Conservation (phyloP, 1,139 yeast genomes). For the Saccharomycopsis crataegensis region DNA sequence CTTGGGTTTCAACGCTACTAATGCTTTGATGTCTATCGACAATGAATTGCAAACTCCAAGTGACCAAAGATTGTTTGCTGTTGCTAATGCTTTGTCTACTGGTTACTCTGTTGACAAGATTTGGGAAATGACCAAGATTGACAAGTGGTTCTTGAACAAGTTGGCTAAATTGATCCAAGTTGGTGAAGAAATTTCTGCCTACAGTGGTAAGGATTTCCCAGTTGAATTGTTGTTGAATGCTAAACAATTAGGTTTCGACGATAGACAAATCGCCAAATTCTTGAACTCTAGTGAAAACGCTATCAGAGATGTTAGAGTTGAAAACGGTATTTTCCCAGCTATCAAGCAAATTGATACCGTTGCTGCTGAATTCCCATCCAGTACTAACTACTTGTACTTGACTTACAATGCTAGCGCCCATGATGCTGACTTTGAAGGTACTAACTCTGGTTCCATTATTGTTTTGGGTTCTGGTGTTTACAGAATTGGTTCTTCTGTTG, state of each 20-base stretch:
- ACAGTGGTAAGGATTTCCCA: slow-evolving; percentile 42
- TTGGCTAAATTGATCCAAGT: slow-evolving; percentile 64
- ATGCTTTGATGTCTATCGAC: slow-evolving; percentile 79
- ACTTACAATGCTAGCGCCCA: slow-evolving; percentile 92
- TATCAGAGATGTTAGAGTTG: slow-evolving; percentile 83
- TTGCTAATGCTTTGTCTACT: slow-evolving; percentile 83
- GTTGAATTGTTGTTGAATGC: slow-evolving; percentile 65
- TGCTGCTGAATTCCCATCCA: slow-evolving; percentile 98
- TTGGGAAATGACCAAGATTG: slow-evolving; percentile 88
- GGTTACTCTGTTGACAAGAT: slow-evolving; percentile 91
- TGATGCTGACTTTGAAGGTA: slow-evolving; percentile 63
- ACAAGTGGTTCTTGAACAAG: slow-evolving; percentile 94
- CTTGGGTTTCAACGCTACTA: slow-evolving; percentile 82
- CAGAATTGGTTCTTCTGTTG: slow-evolving; percentile 92
- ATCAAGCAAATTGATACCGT: slow-evolving; percentile 98
- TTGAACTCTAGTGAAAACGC: slow-evolving; percentile 89
- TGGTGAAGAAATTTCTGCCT: slow-evolving; percentile 55
- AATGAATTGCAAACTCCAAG: slow-evolving; percentile 90
- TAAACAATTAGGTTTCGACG: slow-evolving; percentile 95
- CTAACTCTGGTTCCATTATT: slow-evolving; percentile 70
- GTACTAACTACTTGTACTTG: slow-evolving; percentile 88
- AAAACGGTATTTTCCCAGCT: slow-evolving; percentile 81
- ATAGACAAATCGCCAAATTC: slow-evolving; percentile 90
- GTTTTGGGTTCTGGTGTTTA: slow-evolving; percentile 92
- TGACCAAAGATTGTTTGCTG: slow-evolving; percentile 92